Percentiles rank a stretch among this genome's conserved stretches.
These are phyloP conservation scores for Boletellus deceptivus DNA, from an alignment of 1,284 basidiomycete species.

Conservation along the genomic window DNA sequence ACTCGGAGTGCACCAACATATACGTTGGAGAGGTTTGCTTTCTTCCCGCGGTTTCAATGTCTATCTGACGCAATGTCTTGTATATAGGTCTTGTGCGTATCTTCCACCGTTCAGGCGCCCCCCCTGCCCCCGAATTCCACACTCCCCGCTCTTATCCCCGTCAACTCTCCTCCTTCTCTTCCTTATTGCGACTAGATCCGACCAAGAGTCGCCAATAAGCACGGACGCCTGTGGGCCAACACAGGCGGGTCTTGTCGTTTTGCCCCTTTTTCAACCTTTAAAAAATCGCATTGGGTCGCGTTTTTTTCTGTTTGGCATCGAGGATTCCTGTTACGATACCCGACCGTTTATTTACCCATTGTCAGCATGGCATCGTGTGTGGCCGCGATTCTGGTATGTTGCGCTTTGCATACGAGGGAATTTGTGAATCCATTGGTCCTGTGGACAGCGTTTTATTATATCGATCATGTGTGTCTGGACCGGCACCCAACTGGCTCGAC, in stretches of 20 bases:
- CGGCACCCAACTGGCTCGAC: neutral
- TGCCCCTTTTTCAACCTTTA: neutral
- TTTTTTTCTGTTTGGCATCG: neutral
- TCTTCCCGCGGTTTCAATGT: neutral
- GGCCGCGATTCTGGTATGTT: slow-evolving; percentile 27
- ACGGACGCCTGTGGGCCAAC: slow-evolving; percentile 11
- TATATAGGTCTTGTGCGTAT: slow-evolving; percentile 52
- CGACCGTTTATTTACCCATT: slow-evolving; percentile 10
- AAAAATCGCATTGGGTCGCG: slow-evolving; percentile 2
- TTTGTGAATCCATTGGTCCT: slow-evolving; percentile 14
- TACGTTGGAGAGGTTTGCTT: slow-evolving; percentile 60
- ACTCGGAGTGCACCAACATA: slow-evolving; percentile 55
- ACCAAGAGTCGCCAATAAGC: neutral
- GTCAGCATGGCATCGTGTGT: slow-evolving; percentile 20
- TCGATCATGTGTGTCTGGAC: too few relatives aligned
- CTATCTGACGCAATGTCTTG: slow-evolving; percentile 1
- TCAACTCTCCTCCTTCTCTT: slow-evolving; percentile 39
- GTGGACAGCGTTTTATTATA: slow-evolving; percentile 4
- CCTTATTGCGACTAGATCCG: slow-evolving; percentile 58
- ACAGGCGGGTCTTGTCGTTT: slow-evolving; percentile 31
- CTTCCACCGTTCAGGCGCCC: slow-evolving; percentile 39
- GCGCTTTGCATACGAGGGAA: slow-evolving; percentile 24
- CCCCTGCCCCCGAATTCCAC: slow-evolving; percentile 36
- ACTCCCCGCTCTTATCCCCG: slow-evolving; percentile 35
- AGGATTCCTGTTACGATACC: slow-evolving; percentile 26